Percentiles rank a stretch among this genome's conserved stretches.
Conservation (phyloP, 805 yeast genomes). For the Debaryomyces maramus region DNA sequence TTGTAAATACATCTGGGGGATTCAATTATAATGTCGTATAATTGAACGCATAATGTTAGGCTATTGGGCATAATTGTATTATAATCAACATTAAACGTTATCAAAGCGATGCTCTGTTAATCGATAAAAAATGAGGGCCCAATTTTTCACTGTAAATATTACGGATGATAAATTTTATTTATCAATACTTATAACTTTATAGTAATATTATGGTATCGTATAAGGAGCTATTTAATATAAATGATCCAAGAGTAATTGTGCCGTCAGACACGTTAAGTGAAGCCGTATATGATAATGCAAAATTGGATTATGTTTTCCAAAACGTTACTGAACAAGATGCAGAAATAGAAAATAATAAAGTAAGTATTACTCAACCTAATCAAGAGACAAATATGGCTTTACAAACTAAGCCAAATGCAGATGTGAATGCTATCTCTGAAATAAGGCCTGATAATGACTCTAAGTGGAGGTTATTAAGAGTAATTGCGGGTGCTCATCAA, state of each 20-base stretch:
- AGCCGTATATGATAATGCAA: slow-evolving; percentile 30
- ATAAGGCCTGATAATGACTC: background rate
- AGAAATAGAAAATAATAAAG: background rate
- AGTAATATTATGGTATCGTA: slow-evolving; percentile 10
- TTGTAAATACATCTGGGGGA: slow-evolving; percentile 1
- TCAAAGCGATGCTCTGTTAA: too few species aligned
- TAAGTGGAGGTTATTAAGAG: slow-evolving; percentile 66
- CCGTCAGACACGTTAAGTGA: slow-evolving; percentile 32
- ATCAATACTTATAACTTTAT: too few species aligned
- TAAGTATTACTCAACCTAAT: slow-evolving; percentile 1
- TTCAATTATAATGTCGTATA: slow-evolving; percentile 2
- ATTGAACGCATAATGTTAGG: slow-evolving; percentile 1
- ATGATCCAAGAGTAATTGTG: slow-evolving; percentile 16
- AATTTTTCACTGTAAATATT: too few species aligned
- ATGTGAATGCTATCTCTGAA: background rate
- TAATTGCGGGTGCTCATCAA: slow-evolving; percentile 78
- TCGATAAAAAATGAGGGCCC: too few species aligned
- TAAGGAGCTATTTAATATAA: slow-evolving; percentile 9
- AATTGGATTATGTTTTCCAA: slow-evolving; percentile 23
- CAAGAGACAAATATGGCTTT: background rate
- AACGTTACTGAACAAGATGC: slow-evolving; percentile 4
- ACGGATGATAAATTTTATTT: too few species aligned
- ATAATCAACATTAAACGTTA: too few species aligned
- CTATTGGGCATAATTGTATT: background rate
- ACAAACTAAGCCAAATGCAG: background rate